Conservation (phyloP, 805 yeast species). For the Nakazawaea ambrosiae region DNA sequence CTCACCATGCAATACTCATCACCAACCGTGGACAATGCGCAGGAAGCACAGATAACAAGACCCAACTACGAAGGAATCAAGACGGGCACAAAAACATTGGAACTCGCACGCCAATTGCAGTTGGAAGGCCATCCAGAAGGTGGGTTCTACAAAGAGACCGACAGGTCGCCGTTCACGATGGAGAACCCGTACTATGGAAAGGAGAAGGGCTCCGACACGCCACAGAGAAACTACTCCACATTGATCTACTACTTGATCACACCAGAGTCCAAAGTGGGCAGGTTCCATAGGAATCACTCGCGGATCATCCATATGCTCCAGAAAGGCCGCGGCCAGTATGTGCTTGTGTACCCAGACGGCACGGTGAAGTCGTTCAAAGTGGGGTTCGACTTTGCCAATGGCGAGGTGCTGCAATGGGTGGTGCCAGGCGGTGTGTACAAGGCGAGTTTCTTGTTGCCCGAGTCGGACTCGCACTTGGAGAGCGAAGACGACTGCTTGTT, state of each 20-base stretch:
- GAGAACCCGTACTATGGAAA: conserved; percentile 30
- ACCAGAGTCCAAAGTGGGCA: conserved; percentile 43
- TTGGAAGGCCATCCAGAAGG: conserved; percentile 46
- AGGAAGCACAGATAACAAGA: conserved; percentile 13
- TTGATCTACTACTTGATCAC: conserved; percentile 47
- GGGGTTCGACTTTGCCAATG: conserved; percentile 39
- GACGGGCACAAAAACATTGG: conserved; percentile 18
- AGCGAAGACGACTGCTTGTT: conserved; percentile 32
- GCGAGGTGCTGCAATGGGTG: conserved; percentile 54
- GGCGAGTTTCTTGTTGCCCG: conserved; percentile 43
- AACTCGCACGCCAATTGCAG: conserved; percentile 28
- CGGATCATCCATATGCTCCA: conserved; percentile 50
- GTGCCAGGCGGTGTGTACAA: conserved; percentile 57
- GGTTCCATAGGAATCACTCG: conserved; percentile 43
- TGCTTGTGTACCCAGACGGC: conserved; percentile 45
- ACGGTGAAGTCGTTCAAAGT: conserved; percentile 40
- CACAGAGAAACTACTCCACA: conserved; percentile 37
- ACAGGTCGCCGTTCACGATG: conserved; percentile 39
- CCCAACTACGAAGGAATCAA: conserved; percentile 18
- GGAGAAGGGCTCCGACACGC: conserved; percentile 16
- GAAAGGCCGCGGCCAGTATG: conserved; percentile 49
- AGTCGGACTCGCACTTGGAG: conserved; percentile 20
- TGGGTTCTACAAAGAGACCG: conserved; percentile 52
- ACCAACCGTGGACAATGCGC: conserved; percentile 19
- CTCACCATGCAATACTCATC: conserved; percentile 13